These are phyloP conservation scores for Fusarium subglutinans DNA, from an alignment of 2,329 filamentous ascomycete species.

Conservation along the genomic window DNA sequence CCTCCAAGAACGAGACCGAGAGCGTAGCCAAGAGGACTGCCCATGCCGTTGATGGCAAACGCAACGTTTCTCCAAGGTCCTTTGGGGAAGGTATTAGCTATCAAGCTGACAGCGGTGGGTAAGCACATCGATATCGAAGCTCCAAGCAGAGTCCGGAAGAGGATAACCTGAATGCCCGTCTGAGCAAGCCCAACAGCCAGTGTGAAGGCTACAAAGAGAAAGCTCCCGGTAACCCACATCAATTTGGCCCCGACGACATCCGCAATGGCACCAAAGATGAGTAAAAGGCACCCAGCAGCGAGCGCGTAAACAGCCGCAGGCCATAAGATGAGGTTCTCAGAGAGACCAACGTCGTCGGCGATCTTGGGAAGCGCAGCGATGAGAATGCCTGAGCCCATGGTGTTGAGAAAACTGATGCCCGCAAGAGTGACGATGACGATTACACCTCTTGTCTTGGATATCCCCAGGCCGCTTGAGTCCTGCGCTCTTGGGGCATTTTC, in stretches of 20 bases:
- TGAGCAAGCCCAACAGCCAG: constrained; percentile 46
- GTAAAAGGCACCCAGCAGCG: constrained; percentile 37
- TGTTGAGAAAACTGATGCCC: constrained; percentile 38
- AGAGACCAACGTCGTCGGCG: constrained; percentile 27
- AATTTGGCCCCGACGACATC: constrained; percentile 49
- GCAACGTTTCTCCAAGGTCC: constrained; percentile 52
- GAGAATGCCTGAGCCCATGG: constrained; percentile 38
- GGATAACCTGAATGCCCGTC: constrained; percentile 50
- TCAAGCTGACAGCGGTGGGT: constrained; percentile 50
- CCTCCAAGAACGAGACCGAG: constrained; percentile 61
- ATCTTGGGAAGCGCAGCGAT: constrained; percentile 37
- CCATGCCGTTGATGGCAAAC: constrained; percentile 57
- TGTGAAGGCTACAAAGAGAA: constrained; percentile 47
- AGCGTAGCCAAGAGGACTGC: constrained; percentile 58
- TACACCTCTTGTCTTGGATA: constrained; percentile 15
- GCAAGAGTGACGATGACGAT: constrained; percentile 29
- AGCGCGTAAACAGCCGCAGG: constrained; percentile 36
- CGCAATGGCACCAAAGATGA: constrained; percentile 50
- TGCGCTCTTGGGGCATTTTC: background rate
- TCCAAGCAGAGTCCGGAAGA: constrained; percentile 49
- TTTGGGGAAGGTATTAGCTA: constrained; percentile 49
- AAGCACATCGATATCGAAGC: constrained; percentile 51
- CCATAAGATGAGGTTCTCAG: constrained; percentile 35
- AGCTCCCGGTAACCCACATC: constrained; percentile 48
- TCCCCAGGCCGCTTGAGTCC: background rate